These are phyloP conservation scores for Clathrus columnatus DNA, from an alignment of 768 basidiomycete genomes.

Conservation along the genomic window DNA sequence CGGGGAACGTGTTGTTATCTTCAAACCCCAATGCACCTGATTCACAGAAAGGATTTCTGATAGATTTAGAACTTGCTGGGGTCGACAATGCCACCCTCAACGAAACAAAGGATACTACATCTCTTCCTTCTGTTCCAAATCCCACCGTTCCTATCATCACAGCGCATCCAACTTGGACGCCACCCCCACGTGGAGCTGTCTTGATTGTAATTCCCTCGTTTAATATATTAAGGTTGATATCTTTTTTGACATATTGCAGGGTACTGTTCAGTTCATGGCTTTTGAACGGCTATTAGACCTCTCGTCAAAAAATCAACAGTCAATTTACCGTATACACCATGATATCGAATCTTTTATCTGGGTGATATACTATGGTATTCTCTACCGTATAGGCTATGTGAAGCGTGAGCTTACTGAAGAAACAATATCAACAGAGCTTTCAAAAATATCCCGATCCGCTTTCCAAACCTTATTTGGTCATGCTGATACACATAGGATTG, in stretches of 20 bases:
- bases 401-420: too few relatives aligned
- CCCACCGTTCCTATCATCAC: constrained; percentile 4
- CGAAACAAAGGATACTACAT: constrained; percentile 3
- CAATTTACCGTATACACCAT: not conserved
- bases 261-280: constrained; percentile 21
- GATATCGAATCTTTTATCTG: constrained; percentile 16
- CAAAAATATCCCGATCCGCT: too few relatives aligned
- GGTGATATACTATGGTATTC: too few relatives aligned
- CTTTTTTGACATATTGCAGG: too few relatives aligned
- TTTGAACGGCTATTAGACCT: not conserved
- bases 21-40: too few relatives aligned
- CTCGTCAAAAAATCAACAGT: not conserved
- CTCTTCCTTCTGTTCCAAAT: not conserved
- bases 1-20: too few relatives aligned
- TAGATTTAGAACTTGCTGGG: constrained; percentile 23
- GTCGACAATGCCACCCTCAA: not conserved
- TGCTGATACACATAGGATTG: too few relatives aligned
- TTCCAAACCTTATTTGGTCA: too few relatives aligned
- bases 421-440: too few relatives aligned
- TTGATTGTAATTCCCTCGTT: constrained; percentile 14
- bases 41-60: too few relatives aligned
- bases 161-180: constrained; percentile 9
- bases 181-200: constrained; percentile 12
- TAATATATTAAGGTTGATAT: not conserved
- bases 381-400: too few relatives aligned